Evolutionary conservation across 2,329 filamentous ascomycete genomes (phyloP), one percentile per base, ranked within the genome.

Genomic region (Cytospora paraplurivora): DNA sequence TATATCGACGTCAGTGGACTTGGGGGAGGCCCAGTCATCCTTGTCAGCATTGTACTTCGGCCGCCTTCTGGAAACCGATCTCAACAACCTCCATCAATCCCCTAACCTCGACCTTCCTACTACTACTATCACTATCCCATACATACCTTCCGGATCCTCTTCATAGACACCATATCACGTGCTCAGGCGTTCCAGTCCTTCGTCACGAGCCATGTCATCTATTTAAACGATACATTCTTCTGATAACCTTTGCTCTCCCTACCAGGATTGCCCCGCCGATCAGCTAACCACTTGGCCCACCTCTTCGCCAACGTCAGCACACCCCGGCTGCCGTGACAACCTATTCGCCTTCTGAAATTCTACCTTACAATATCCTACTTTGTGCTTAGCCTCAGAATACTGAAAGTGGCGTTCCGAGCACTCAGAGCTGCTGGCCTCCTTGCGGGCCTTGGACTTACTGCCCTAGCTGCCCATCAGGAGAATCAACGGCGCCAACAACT

Each of bases 401-500:
- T 53, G 80, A 85, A 58, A 66, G 77, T 86, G 83, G 84, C 84
- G 76, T 84, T 80, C 73, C 80, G 83, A 75, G 81, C 81, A 56
- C 70, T 86, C 66, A 79, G 83, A 73, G 76, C 80, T 64, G 77
- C 78, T 68, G 82, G 83, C 76, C 79, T 87, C 71, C 79, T 80
- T 75, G 76, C 85, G 68, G 84, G 85, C 77, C 79, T 87, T 67
- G 85, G 84, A 73, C 75, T 86, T 65, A 81, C 83, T 72, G 84
- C 83, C 72, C 73, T 87, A 68, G 79, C 82, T 71, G 81, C 82
- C 61, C 82, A 82, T 71, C 80, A 82, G 70, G 79, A 76, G 68
- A 76, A 76, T 66, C 78, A 80, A 76, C 74, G 72, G 73, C 74
- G 72, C 71, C 73, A 69, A 66, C 74, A 72, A 77, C 76, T 74